These are phyloP conservation scores for Suillus alpinus DNA, from an alignment of 768 basidiomycete genomes.

Conservation along the genomic window DNA sequence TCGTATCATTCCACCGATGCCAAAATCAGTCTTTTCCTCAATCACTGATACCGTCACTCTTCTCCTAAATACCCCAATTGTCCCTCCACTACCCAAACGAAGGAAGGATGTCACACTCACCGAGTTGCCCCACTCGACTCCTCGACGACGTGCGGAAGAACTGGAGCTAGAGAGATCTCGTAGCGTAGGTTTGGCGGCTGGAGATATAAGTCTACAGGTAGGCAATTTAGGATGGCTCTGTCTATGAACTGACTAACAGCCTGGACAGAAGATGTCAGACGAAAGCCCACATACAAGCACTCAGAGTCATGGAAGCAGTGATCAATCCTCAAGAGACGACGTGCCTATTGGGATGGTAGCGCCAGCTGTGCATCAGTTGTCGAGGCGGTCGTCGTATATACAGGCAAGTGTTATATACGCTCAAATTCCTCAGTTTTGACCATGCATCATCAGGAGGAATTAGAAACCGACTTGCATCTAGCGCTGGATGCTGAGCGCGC, in stretches of 20 bases:
- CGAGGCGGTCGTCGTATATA: not conserved
- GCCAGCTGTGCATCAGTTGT: not conserved
- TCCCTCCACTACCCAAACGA: slow-evolving; percentile 3
- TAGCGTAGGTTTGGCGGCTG: slow-evolving; percentile 2
- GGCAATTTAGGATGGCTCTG: slow-evolving; percentile 2
- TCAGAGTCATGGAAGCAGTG: slow-evolving; percentile 10
- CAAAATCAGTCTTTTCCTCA: slow-evolving; percentile 12
- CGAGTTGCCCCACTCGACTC: slow-evolving; percentile 12
- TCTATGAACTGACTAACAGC: slow-evolving; percentile 4
- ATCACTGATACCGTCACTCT: slow-evolving; percentile 14
- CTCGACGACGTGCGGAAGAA: not conserved
- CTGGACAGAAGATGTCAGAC: slow-evolving; percentile 1
- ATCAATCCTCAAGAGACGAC: not conserved
- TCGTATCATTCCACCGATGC: not conserved
- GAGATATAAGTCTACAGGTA: slow-evolving; percentile 12
- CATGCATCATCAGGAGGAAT: not conserved
- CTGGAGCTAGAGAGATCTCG: not conserved
- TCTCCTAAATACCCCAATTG: slow-evolving; percentile 24
- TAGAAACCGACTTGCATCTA: not conserved
- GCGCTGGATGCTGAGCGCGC: not conserved
- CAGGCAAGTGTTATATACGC: not conserved
- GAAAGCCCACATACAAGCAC: slow-evolving; percentile 13
- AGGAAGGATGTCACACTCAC: slow-evolving; percentile 16
- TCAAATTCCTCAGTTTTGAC: not conserved
- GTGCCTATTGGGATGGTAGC: not conserved